Evolutionary conservation across 257 asterid species (phyloP).

Genomic region (Capsicum chinense): DNA sequence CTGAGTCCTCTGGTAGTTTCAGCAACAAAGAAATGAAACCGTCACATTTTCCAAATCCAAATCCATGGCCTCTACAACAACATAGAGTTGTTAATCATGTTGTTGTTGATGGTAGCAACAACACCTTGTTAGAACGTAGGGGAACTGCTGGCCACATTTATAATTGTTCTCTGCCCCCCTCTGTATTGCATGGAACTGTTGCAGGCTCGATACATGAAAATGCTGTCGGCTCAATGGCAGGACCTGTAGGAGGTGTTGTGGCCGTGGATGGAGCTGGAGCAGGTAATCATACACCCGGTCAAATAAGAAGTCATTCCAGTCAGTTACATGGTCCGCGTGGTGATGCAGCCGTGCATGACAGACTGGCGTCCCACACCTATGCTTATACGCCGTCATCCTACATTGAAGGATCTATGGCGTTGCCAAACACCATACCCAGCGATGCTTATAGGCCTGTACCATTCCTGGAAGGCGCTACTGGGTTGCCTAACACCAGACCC

Average conservation of each 20-base stretch:
- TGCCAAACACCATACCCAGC: not conserved
- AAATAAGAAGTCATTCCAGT: constrained; percentile 13
- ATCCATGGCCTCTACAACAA: constrained; percentile 45
- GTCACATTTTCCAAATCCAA: constrained; percentile 37
- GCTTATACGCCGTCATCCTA: constrained; percentile 3
- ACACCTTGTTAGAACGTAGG: not conserved
- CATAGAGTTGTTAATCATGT: constrained; percentile 35
- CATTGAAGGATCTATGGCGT: not conserved
- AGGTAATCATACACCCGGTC: not conserved
- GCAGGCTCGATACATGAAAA: not conserved
- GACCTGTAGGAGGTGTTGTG: constrained; percentile 2
- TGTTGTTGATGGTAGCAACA: constrained; percentile 10
- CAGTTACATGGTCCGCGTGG: not conserved
- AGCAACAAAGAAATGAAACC: constrained; percentile 60
- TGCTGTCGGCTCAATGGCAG: constrained; percentile 22
- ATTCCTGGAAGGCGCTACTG: not conserved
- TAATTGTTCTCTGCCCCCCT: not conserved
- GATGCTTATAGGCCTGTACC: not conserved
- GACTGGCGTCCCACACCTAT: not conserved
- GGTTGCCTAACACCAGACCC: not conserved
- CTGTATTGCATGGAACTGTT: not conserved
- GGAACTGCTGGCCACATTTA: constrained; percentile 23
- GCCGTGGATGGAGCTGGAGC: constrained; percentile 9
- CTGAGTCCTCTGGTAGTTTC: constrained; percentile 32
- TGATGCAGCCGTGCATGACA: constrained; percentile 13